Conservation (phyloP, 139 green algal genomes). For the Microglena sp. region DNA sequence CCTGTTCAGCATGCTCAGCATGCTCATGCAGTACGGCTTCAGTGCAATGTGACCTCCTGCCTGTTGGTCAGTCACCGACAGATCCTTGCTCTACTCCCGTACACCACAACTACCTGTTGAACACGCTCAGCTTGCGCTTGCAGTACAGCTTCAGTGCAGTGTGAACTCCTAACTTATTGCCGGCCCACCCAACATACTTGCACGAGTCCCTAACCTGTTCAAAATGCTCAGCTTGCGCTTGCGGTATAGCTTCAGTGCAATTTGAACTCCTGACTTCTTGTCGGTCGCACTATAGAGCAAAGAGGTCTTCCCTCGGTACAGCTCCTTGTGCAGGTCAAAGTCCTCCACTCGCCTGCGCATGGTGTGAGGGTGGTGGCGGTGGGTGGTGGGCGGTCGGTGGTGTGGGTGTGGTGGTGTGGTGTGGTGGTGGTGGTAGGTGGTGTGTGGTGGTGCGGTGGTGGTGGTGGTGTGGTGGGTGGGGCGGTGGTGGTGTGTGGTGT, state of each 20-base stretch:
- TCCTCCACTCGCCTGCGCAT: constrained; percentile 48
- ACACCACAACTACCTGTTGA: no score
- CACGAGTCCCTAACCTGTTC: no score
- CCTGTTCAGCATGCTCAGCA: constrained; percentile 41
- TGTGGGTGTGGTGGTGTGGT: no score
- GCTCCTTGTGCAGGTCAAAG: constrained; percentile 55
- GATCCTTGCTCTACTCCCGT: no score
- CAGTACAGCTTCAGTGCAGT: constrained; percentile 43
- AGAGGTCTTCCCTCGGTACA: constrained; percentile 64
- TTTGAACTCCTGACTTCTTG: constrained; percentile 21
- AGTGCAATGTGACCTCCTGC: constrained; percentile 42
- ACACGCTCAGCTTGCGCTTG: constrained; percentile 33
- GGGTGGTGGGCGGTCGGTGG: no score
- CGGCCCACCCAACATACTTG: no score
- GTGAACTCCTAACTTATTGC: constrained; percentile 24
- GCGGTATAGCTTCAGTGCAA: constrained; percentile 46
- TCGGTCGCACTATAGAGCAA: constrained; percentile 54
- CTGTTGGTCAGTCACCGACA: constrained; percentile 30
- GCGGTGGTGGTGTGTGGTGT: no score
- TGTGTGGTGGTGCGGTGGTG: no score
- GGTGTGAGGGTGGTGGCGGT: background rate
- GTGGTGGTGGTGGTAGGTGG: no score
- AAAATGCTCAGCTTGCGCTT: constrained; percentile 39
- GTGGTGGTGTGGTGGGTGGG: no score
- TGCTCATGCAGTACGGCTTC: constrained; percentile 37